phyloP scores from a whole-genome alignment of 805 yeast species.

The Saccharomyces mikatae region DNA sequence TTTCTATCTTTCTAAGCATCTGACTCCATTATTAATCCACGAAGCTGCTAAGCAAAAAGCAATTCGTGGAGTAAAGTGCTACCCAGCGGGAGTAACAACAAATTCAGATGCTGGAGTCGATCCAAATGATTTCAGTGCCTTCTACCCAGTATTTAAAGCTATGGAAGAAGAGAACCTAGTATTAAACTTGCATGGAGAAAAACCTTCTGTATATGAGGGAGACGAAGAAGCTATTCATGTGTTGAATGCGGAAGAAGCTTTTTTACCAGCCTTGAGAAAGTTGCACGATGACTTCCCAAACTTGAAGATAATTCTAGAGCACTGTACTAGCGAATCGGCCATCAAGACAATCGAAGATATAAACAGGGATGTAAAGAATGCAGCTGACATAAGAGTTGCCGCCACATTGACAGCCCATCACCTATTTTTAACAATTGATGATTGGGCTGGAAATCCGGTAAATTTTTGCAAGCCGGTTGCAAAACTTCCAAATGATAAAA shows the following conservation, averaged over 20 bases:
- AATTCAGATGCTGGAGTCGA: conserved; percentile 88
- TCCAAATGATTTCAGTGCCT: conserved; percentile 80
- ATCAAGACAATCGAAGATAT: conserved; percentile 65
- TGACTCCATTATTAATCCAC: conserved; percentile 79
- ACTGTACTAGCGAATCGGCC: conserved; percentile 89
- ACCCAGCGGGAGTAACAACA: conserved; percentile 99
- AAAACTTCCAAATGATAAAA: conserved; percentile 75
- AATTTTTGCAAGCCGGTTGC: conserved; percentile 98
- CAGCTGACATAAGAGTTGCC: conserved; percentile 52
- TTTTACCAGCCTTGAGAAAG: conserved; percentile 78
- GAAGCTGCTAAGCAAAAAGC: conserved; percentile 64
- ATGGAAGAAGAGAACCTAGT: conserved; percentile 74
- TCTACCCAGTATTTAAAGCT: conserved; percentile 83
- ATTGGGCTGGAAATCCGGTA: conserved; percentile 94
- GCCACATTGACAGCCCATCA: conserved; percentile 97
- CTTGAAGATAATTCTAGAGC: conserved; percentile 81
- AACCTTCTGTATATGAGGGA: conserved; percentile 53
- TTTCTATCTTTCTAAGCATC: conserved; percentile 64
- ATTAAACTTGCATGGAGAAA: conserved; percentile 91
- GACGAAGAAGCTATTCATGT: conserved; percentile 68
- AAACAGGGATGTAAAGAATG: conserved; percentile 36
- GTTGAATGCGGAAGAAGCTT: conserved; percentile 86
- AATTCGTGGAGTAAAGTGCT: conserved; percentile 86
- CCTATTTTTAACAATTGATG: conserved; percentile 76
- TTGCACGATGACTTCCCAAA: conserved; percentile 79